Evolutionary conservation across 2,329 filamentous ascomycete genomes (phyloP).

Genomic region (Hymenoscyphus repandus): DNA sequence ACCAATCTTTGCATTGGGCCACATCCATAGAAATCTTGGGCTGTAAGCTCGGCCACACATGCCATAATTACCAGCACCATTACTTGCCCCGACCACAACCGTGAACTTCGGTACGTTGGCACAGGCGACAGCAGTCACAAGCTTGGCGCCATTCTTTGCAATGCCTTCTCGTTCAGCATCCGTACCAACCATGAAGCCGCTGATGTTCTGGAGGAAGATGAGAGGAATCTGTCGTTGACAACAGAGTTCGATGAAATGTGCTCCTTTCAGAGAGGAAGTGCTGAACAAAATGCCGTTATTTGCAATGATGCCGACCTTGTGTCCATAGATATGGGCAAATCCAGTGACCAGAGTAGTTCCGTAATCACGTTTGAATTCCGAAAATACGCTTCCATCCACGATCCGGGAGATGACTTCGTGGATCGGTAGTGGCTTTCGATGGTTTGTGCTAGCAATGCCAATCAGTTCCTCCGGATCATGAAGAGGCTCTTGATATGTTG

Average conservation of each 20-base stretch:
- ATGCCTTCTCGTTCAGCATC: constrained; percentile 93
- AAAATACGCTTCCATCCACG: constrained; percentile 83
- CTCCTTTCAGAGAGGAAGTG: constrained; percentile 82
- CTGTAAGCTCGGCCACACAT: constrained; percentile 95
- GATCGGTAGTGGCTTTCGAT: constrained; percentile 78
- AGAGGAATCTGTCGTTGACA: constrained; percentile 83
- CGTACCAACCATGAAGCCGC: constrained; percentile 94
- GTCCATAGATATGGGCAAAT: constrained; percentile 84
- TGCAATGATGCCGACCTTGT: constrained; percentile 86
- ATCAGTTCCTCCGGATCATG: constrained; percentile 75
- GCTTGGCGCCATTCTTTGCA: constrained; percentile 94
- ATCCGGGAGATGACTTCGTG: constrained; percentile 90
- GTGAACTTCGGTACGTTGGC: constrained; percentile 96
- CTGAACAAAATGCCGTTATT: constrained; percentile 96
- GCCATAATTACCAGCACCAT: constrained; percentile 94
- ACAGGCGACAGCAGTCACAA: constrained; percentile 91
- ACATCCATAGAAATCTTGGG: constrained; percentile 91
- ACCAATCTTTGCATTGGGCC: constrained; percentile 93
- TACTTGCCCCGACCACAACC: constrained; percentile 87
- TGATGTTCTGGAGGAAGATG: constrained; percentile 94
- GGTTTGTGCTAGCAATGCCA: constrained; percentile 85
- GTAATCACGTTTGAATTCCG: constrained; percentile 92
- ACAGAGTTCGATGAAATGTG: constrained; percentile 95
- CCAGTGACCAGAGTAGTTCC: constrained; percentile 86
- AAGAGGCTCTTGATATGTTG: constrained; percentile 68